Evolutionary conservation across 2,329 filamentous ascomycete species (phyloP), one percentile per base, ranked within the genome.

Genomic region (Epichloe amarillans): DNA sequence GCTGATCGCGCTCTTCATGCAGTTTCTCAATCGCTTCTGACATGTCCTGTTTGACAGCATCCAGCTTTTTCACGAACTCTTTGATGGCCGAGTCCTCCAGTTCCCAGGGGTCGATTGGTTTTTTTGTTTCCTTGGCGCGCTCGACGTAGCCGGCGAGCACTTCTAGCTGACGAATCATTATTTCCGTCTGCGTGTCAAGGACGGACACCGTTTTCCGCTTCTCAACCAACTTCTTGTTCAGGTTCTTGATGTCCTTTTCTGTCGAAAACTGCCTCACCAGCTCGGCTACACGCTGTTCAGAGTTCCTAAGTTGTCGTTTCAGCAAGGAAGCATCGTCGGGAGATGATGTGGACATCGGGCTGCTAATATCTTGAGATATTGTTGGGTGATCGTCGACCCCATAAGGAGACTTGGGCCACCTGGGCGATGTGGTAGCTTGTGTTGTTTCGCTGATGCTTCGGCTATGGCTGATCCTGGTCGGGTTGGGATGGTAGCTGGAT

Each of bases 201-300:
- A 94, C 86, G 6, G 91, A 91, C 65, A 98, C 93, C 0, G 93
- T 97, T 61, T 94, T 95, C 52, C 93, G 79, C 72, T 97, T 97
- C 67, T 97, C 90, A 37, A 86, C 77, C 23, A 97, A 72, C 63
- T 90, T 91, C 59, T 85, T 89, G 66, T 94, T 94, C 33, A 94
- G 81, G 59, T 83, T 84, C 67, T 85, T 85, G 23, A 83, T 65
- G 52, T 81, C 78, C 57, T 80, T 80, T 56, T 82, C 80, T 3
- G 75, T 76, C 46, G 69, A 75, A 60, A 88, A 87, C 56, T 88
- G 84, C n/a, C 82, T 76, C 65, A 91, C 86, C 49, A 98, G 79
- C 67, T 96, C 90, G 2, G 87, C 82, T 49, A 96, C 88, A 53
- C 84, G 80, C 63, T 91, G 84, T 59, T 95, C 88, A 8, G 86